phyloP scores from a whole-genome alignment of 2,329 filamentous ascomycete species.

The Ascochyta lentis region DNA sequence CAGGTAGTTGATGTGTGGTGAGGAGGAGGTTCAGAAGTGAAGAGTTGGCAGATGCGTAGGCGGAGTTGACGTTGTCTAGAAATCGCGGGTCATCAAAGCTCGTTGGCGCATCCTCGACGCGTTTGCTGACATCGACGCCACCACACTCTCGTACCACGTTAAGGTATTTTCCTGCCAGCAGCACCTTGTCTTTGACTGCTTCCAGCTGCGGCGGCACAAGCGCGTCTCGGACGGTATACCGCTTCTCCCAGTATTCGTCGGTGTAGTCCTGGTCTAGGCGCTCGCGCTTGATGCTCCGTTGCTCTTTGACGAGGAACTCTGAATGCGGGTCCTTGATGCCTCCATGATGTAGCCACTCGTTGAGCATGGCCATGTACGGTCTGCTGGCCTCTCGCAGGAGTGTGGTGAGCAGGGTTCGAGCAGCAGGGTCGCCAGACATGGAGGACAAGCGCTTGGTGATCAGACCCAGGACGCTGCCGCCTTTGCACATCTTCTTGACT shows the following conservation, averaged over 20 bases:
- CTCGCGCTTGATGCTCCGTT: conserved; percentile 92
- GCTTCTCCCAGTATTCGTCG: conserved; percentile 98
- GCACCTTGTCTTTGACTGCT: conserved; percentile 88
- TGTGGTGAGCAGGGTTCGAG: conserved; percentile 79
- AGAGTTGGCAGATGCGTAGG: conserved; percentile 94
- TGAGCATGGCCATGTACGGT: conserved; percentile 97
- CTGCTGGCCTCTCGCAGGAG: conserved; percentile 86
- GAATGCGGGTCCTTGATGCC: conserved; percentile 92
- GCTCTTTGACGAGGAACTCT: conserved; percentile 94
- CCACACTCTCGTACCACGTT: conserved; percentile 98
- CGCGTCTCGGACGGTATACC: conserved; percentile 91
- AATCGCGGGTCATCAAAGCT: conserved; percentile 93
- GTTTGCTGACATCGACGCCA: conserved; percentile 90
- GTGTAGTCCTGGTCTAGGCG: conserved; percentile 95
- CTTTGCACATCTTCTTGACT: conserved; percentile 92
- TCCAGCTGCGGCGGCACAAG: conserved; percentile 92
- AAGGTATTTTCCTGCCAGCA: conserved; percentile 95
- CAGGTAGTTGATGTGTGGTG: conserved; percentile 89
- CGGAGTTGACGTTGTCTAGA: conserved; percentile 92
- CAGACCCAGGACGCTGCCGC: conserved; percentile 90
- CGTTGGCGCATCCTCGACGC: conserved; percentile 83
- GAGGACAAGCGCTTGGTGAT: conserved; percentile 84
- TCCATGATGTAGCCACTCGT: conserved; percentile 97
- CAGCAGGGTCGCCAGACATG: conserved; percentile 92
- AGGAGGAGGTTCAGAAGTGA: conserved; percentile 89